These are phyloP conservation scores for Cercophora scortea DNA, from an alignment of 495 filamentous ascomycete species.

Conservation along the genomic window DNA sequence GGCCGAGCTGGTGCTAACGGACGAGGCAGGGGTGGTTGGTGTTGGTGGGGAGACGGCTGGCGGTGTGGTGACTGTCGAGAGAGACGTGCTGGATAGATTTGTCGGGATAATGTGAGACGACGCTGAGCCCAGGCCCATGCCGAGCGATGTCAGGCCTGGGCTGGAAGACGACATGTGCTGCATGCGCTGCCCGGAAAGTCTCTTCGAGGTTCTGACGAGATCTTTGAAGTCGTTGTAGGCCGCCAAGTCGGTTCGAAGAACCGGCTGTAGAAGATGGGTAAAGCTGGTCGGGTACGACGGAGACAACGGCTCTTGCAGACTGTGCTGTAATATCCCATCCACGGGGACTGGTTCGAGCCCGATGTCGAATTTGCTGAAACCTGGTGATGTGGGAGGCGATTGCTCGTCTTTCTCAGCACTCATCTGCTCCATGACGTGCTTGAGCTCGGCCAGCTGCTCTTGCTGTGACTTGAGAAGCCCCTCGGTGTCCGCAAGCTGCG, in stretches of 20 bases:
- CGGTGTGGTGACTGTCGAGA: slow-evolving; percentile 29
- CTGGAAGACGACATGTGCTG: slow-evolving; percentile 5
- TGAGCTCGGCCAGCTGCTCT: slow-evolving; percentile 86
- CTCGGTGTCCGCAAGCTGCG: slow-evolving; percentile 52
- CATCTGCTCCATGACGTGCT: slow-evolving; percentile 85
- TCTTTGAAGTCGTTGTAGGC: slow-evolving; percentile 81
- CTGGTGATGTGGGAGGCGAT: slow-evolving; percentile 51
- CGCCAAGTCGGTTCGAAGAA: slow-evolving; percentile 72
- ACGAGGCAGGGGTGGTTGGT: slow-evolving; percentile 43
- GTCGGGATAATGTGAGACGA: slow-evolving; percentile 19
- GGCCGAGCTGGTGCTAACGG: slow-evolving; percentile 36
- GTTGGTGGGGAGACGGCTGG: slow-evolving; percentile 40
- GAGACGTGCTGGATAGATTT: slow-evolving; percentile 35
- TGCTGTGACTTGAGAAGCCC: slow-evolving; percentile 80
- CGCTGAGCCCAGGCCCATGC: slow-evolving; percentile 38
- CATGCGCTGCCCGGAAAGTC: slow-evolving; percentile 30
- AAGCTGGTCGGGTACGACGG: slow-evolving; percentile 83
- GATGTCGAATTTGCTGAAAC: slow-evolving; percentile 39
- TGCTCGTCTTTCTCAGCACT: slow-evolving; percentile 63
- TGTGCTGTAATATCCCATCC: slow-evolving; percentile 33
- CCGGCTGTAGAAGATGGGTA: slow-evolving; percentile 68
- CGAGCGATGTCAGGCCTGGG: slow-evolving; percentile 33
- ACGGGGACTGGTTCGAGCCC: slow-evolving; percentile 32
- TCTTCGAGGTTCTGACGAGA: slow-evolving; percentile 60
- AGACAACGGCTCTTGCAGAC: slow-evolving; percentile 48